These are phyloP conservation scores for Inga leiocalycina DNA, from an alignment of 306 rosid genomes.

Conservation along the genomic window DNA sequence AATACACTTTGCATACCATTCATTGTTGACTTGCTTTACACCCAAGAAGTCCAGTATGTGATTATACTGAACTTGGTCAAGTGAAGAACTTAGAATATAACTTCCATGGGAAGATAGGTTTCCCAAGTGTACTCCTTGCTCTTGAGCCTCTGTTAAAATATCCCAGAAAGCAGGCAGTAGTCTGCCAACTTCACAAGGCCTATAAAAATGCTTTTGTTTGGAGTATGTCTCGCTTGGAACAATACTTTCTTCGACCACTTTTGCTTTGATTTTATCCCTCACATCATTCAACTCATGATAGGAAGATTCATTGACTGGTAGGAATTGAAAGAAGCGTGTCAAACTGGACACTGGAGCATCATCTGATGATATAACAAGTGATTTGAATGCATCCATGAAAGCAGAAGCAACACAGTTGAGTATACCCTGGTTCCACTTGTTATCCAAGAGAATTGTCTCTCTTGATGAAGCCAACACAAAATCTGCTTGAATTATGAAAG, in stretches of 20 bases:
- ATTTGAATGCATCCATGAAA: conserved; percentile 59
- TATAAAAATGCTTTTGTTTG: conserved; percentile 61
- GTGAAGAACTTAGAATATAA: conserved; percentile 51
- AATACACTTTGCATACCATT: conserved; percentile 79
- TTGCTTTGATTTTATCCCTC: conserved; percentile 54
- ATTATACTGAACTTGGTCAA: conserved; percentile 53
- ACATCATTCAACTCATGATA: conserved; percentile 49
- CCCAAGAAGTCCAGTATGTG: conserved; percentile 50
- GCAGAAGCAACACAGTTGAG: conserved; percentile 66
- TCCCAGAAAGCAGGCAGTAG: conserved; percentile 63
- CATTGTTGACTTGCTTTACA: conserved; percentile 47
- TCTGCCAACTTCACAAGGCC: conserved; percentile 64
- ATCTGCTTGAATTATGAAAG: conserved; percentile 81
- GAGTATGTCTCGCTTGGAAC: conserved; percentile 60
- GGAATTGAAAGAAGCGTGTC: conserved; percentile 50
- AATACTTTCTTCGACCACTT: conserved; percentile 46
- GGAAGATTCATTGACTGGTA: conserved; percentile 52
- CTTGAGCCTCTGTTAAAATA: conserved; percentile 48
- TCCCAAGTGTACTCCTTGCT: conserved; percentile 44
- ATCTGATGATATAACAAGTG: conserved; percentile 42
- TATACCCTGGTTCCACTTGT: conserved; percentile 81
- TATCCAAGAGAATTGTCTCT: conserved; percentile 65
- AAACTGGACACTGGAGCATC: conserved; percentile 53
- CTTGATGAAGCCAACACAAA: conserved; percentile 77
- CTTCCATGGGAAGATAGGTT: conserved; percentile 59